A percentile compares a stretch with the other conserved stretches of the same genome.
These are phyloP conservation scores for Cyberlindnera nakhonratchasimensis DNA, from an alignment of 805 yeast genomes.

Conservation along the genomic window DNA sequence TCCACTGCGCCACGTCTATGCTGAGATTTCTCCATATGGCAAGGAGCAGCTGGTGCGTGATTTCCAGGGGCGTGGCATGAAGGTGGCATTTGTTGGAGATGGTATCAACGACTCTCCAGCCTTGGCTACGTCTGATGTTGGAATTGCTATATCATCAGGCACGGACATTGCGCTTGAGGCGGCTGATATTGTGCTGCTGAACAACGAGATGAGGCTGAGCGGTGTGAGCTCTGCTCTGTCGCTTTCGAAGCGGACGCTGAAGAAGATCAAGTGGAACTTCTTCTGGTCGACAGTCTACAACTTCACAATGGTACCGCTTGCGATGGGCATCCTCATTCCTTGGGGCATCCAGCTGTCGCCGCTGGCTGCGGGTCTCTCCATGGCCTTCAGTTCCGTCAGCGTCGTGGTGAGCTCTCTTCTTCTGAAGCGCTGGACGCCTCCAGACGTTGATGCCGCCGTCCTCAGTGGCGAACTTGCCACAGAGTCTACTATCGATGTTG, in stretches of 20 bases:
- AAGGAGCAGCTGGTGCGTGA: constrained; percentile 65
- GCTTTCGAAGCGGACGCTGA: constrained; percentile 66
- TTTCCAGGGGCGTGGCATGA: constrained; percentile 44
- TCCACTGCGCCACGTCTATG: constrained; percentile 57
- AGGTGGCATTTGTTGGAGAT: constrained; percentile 91
- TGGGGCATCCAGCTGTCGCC: constrained; percentile 79
- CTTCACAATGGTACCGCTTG: constrained; percentile 81
- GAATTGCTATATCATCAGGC: constrained; percentile 88
- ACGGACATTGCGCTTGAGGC: constrained; percentile 96
- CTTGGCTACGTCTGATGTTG: constrained; percentile 79
- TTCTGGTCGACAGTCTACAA: constrained; percentile 87
- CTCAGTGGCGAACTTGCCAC: not conserved
- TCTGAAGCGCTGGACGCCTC: constrained; percentile 61
- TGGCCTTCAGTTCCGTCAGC: constrained; percentile 90
- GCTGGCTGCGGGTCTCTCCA: constrained; percentile 83
- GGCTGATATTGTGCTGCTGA: constrained; percentile 84
- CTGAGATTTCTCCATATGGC: constrained; percentile 72
- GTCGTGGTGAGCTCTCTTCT: constrained; percentile 78
- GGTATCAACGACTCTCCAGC: constrained; percentile 99
- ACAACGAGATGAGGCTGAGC: constrained; percentile 35
- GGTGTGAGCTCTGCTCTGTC: constrained; percentile 63
- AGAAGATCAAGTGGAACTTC: constrained; percentile 74
- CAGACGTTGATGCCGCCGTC: constrained; percentile 11
- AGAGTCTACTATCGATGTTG: constrained; percentile 13
- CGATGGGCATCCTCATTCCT: constrained; percentile 88